A percentile compares a stretch with the other conserved stretches of the same genome.
phyloP scores from a whole-genome alignment of 306 rosid genomes.

The Rosa multiflora region DNA sequence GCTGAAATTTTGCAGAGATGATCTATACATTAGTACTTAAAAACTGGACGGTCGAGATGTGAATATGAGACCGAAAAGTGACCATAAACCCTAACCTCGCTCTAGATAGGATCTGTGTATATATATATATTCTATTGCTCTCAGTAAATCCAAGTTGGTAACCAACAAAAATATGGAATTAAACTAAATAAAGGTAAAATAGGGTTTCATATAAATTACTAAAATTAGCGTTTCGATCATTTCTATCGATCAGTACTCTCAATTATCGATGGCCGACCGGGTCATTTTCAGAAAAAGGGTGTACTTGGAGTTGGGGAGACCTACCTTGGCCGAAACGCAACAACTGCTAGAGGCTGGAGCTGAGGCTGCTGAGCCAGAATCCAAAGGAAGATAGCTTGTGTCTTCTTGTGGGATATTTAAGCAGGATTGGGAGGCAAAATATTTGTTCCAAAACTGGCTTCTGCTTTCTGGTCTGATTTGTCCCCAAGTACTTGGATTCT shows the following conservation, averaged over 20 bases:
- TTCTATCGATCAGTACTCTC: not conserved
- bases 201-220: too few species aligned
- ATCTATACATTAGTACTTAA: too few species aligned
- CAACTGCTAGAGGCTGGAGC: not conserved
- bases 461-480: slow-evolving; percentile 14
- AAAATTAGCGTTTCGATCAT: not conserved
- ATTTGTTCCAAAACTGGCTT: slow-evolving; percentile 9
- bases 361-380: not conserved
- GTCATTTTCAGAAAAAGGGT: slow-evolving; percentile 21
- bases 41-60: too few species aligned
- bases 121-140: not conserved
- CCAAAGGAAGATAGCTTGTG: slow-evolving; percentile 9
- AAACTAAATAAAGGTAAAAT: not conserved
- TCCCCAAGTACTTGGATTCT: not conserved
- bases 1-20: too few species aligned
- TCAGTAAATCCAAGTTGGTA: not conserved
- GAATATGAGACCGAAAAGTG: too few species aligned
- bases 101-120: too few species aligned
- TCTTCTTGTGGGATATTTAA: slow-evolving; percentile 12
- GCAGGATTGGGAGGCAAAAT: slow-evolving; percentile 12
- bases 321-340: slow-evolving; percentile 16
- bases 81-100: too few species aligned
- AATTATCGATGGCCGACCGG: slow-evolving; percentile 24
- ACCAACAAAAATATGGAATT: slow-evolving; percentile 11
- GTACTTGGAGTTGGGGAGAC: not conserved